Conservation (phyloP, 768 basidiomycete species). For the Xerocomus potaroensis region DNA sequence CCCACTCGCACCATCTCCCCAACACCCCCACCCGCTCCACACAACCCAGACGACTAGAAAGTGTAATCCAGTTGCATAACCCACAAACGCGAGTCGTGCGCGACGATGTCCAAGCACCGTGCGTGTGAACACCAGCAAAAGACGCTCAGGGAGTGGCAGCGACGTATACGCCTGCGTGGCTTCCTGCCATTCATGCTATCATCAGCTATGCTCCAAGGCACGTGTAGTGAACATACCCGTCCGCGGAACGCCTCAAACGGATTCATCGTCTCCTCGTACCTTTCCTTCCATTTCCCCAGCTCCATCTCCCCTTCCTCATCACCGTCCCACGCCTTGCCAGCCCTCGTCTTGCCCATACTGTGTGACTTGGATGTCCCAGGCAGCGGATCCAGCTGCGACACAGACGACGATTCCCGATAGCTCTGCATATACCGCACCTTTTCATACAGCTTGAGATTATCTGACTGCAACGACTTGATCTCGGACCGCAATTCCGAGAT, state of each 20-base stretch:
- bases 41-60: conserved; percentile 75
- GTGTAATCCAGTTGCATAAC: conserved; percentile 80
- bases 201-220: not conserved
- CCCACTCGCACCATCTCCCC: conserved; percentile 39
- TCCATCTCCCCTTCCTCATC: conserved; percentile 49
- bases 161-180: conserved; percentile 90
- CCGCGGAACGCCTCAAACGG: conserved; percentile 98
- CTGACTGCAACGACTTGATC: conserved; percentile 86
- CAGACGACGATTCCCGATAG: conserved; percentile 73
- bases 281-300: conserved; percentile 81
- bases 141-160: conserved; percentile 87
- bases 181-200: conserved; percentile 70
- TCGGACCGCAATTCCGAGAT: conserved; percentile 93
- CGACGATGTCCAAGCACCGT: conserved; percentile 85
- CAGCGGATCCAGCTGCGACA: conserved; percentile 66
- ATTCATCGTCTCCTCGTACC: conserved; percentile 97
- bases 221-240: conserved; percentile 53
- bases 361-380: conserved; percentile 35
- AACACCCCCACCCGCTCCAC: conserved; percentile 56
- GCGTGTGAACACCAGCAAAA: conserved; percentile 79
- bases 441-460: conserved; percentile 97
- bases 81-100: conserved; percentile 83
- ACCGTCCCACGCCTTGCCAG: conserved; percentile 18
- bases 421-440: conserved; percentile 99
- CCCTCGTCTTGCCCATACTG: not conserved